Percentiles rank a stretch among this genome's conserved stretches.
Conservation (phyloP, 1,139 yeast genomes). For the Taphrina flavorubra region DNA sequence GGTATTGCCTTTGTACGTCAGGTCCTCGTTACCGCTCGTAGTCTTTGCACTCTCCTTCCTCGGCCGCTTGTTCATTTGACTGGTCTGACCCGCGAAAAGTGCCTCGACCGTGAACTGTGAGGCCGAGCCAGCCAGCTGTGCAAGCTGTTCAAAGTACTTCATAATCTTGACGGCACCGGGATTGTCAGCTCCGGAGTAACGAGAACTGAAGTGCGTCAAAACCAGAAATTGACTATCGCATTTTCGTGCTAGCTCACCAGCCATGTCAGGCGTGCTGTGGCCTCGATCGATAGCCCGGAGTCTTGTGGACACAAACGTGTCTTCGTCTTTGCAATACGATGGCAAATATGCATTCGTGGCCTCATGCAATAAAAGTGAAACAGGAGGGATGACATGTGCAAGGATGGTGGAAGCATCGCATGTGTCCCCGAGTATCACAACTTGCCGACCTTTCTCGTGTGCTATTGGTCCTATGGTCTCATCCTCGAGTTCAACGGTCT, state of each 20-base stretch:
- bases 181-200: constrained; percentile 34
- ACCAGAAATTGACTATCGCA: constrained; percentile 14
- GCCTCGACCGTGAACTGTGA: constrained; percentile 13
- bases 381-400: constrained; percentile 5
- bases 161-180: constrained; percentile 22
- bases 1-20: constrained; percentile 10
- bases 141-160: constrained; percentile 28
- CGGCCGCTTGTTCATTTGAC: neutral
- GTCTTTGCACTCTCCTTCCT: neutral
- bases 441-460: constrained; percentile 27
- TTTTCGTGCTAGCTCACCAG: constrained; percentile 37
- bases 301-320: constrained; percentile 12
- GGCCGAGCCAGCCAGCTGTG: constrained; percentile 28
- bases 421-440: constrained; percentile 39
- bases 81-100: neutral
- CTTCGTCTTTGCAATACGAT: constrained; percentile 14
- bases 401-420: constrained; percentile 26
- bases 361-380: constrained; percentile 36
- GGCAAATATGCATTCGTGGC: constrained; percentile 41
- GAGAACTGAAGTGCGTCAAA: constrained; percentile 37
- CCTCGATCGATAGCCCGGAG: constrained; percentile 33
- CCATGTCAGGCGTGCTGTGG: constrained; percentile 40
- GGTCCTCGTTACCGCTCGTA: neutral
- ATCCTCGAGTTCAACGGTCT: neutral
- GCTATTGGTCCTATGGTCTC: constrained; percentile 7